Evolutionary conservation across 2,329 filamentous ascomycete species (phyloP), one percentile per base, ranked within the genome.

Genomic region (Tolypocladium sp.): DNA sequence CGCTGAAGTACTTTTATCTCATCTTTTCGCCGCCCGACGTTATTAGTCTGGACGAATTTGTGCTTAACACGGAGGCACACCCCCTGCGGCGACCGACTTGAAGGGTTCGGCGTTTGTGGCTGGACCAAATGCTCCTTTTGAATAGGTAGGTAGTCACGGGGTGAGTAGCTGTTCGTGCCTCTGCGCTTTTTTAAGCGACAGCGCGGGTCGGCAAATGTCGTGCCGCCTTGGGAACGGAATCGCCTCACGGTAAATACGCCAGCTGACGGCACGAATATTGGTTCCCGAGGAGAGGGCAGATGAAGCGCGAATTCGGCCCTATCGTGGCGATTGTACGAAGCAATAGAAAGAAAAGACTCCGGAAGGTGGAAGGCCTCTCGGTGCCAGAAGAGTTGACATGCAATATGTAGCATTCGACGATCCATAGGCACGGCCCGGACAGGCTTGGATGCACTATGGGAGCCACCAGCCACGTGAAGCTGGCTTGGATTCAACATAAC

Each of bases 1-100:
- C 87, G 20, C 72, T 91, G 60, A 91, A 90, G 72, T 91, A 91
- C 63, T 90, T 90, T 59, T 91, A 87, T 64, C 70, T 91, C 56
- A 81, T 90, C 35, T 91, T 90, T 64, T 84, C 82, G 27, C 81
- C 87, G 20, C 82, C 85, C 0, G 78, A 81, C n/a, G 65, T 85
- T 37, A 76, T 89, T 46, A 87, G 79, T 66, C 70, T 91, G 67
- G 88, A 91, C 69, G 81, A 89, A 10, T 90, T 78, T 69, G 85
- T 90, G 44, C 70, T 86, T 38, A 82, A 81, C 58, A 82, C 80
- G 0, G 80, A 82, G 65, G 80, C 59, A 12, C 49, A 66, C 60
- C 59, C 61, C 8, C 38, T 62, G 33, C 59, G 57, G 20, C 56
- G 59, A 25, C 59, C 59, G 22, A 33, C 46, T 9, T 57, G 58